Conservation (phyloP, 495 filamentous ascomycete species). For the Trichoderma erinaceum region DNA sequence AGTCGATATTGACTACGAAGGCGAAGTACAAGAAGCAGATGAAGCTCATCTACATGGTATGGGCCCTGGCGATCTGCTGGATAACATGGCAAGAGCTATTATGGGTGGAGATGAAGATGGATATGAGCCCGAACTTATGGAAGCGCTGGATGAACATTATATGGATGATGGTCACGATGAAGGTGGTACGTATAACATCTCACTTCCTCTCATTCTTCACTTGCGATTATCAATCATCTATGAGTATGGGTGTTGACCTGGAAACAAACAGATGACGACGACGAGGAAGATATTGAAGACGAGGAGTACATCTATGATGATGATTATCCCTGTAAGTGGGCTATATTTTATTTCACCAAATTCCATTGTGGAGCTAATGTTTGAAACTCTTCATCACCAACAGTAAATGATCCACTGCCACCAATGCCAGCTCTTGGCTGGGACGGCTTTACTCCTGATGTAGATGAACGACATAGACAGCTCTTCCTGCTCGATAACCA, state of each 20-base stretch:
- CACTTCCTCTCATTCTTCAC: not conserved
- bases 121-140: constrained; percentile 48
- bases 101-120: constrained; percentile 54
- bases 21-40: constrained; percentile 38
- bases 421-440: constrained; percentile 39
- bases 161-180: constrained; percentile 60
- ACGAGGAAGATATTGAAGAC: constrained; percentile 68
- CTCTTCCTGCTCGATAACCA: constrained; percentile 8
- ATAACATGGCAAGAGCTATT: constrained; percentile 52
- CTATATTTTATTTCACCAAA: not conserved
- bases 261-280: constrained; percentile 42
- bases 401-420: constrained; percentile 47
- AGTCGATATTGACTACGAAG: constrained; percentile 41
- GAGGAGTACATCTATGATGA: constrained; percentile 62
- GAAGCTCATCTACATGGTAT: constrained; percentile 33
- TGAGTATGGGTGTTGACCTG: not conserved
- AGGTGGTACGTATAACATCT: constrained; percentile 44
- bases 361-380: constrained; percentile 7
- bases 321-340: constrained; percentile 60
- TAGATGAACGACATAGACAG: constrained; percentile 14
- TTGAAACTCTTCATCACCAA: constrained; percentile 18
- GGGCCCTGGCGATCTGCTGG: constrained; percentile 33
- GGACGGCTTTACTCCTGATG: constrained; percentile 30
- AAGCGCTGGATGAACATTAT: constrained; percentile 52
- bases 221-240: not conserved